These are phyloP conservation scores for Hemerocallis citrina DNA, from an alignment of 106 monocot species.

Conservation along the genomic window DNA sequence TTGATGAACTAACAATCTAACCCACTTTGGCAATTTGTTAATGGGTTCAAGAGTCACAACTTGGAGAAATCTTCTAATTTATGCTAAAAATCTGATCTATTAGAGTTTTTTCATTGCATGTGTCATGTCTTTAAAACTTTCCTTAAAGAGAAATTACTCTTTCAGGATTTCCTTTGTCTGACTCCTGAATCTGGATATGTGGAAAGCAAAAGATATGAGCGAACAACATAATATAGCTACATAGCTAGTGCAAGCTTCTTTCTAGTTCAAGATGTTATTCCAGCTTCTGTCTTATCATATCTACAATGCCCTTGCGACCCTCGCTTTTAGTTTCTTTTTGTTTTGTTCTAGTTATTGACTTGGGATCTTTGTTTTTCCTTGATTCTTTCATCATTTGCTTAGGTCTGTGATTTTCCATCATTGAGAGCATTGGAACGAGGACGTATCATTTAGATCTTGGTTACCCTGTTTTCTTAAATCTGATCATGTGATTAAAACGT, in stretches of 20 bases:
- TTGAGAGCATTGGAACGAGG: slow-evolving; percentile 11
- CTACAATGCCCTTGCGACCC: neutral
- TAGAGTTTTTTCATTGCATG: slow-evolving; percentile 6
- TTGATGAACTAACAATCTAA: too few relatives aligned
- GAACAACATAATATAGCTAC: neutral
- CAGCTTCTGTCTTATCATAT: neutral
- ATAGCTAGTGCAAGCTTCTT: neutral
- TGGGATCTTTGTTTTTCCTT: slow-evolving; percentile 1
- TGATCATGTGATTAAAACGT: neutral
- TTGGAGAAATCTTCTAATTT: neutral
- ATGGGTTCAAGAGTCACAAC: neutral
- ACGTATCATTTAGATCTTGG: neutral
- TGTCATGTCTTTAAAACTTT: neutral
- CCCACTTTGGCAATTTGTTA: too few relatives aligned
- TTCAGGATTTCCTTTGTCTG: slow-evolving; percentile 10
- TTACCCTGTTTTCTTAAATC: too few relatives aligned
- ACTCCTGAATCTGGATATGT: slow-evolving; percentile 6
- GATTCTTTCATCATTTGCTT: slow-evolving; percentile 4
- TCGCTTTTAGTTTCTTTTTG: neutral
- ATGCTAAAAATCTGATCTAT: neutral
- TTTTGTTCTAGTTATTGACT: neutral
- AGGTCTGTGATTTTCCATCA: slow-evolving; percentile 29
- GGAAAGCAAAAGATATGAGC: neutral
- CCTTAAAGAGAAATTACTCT: neutral
- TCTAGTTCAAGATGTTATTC: neutral